phyloP scores from a whole-genome alignment of 2,329 filamentous ascomycete species.

The Cladobotryum protrusum region DNA sequence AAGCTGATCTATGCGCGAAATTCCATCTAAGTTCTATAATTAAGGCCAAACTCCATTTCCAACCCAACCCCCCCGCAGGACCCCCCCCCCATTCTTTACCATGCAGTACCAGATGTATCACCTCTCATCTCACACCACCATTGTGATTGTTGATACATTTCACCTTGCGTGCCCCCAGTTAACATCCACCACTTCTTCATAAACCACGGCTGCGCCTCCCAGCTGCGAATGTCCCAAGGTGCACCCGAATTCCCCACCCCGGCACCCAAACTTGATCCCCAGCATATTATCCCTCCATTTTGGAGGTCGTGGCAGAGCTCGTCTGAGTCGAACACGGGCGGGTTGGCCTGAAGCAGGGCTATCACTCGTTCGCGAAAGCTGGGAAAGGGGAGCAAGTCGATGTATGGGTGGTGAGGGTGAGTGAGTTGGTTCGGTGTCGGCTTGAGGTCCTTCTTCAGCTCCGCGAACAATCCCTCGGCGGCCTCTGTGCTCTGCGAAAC shows the following conservation, averaged over 20 bases:
- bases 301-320: constrained; percentile 24
- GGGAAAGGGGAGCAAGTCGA: constrained; percentile 22
- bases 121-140: constrained; percentile 25
- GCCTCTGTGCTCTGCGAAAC: neutral
- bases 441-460: constrained; percentile 21
- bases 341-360: constrained; percentile 11
- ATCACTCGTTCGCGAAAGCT: constrained; percentile 23
- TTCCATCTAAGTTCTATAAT: too few species aligned
- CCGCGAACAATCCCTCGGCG: constrained; percentile 14
- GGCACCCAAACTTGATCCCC: constrained; percentile 19
- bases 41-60: too few species aligned
- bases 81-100: too few species aligned
- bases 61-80: too few species aligned
- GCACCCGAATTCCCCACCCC: constrained; percentile 19
- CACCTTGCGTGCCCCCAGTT: constrained; percentile 23
- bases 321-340: constrained; percentile 17
- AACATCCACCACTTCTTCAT: constrained; percentile 23
- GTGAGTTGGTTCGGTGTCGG: constrained; percentile 21
- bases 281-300: constrained; percentile 24
- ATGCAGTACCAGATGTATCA: constrained; percentile 8
- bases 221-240: constrained; percentile 24
- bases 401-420: constrained; percentile 21
- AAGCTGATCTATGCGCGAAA: too few species aligned
- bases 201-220: constrained; percentile 24
- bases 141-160: constrained; percentile 22